Base-by-base conservation (phyloP, 345 rosid genomes). In the Gossypioides kirkii region DNA sequence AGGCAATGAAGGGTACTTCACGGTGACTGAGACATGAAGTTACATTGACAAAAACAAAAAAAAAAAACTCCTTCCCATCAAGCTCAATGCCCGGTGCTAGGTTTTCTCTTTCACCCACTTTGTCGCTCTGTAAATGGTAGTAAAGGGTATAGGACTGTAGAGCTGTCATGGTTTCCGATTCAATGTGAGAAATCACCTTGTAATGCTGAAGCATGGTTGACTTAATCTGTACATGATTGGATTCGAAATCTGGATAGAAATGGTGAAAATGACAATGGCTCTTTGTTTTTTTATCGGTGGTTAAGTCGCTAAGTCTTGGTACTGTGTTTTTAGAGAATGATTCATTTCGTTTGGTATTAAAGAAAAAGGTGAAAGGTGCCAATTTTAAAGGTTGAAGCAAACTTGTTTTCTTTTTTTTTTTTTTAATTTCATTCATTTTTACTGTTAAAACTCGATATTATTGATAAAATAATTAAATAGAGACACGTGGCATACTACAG, bases 1-100 rank as follows among this genome's bases (percentile, higher is more conserved):
- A 80, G 81, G 74, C 86, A 84, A 65, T 85, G 79, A 81, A 54
- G 46, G 58, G 23, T 10, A 67, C 55, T 6, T 73, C 10, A 25
- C 1, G 7, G 7, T 32, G 16, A 18, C 49, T 49, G 60, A 49
- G 20, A 47, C 20, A 18, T 10, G 74, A 59, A 60, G 36, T 14
- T 38, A 45, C 22, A 47, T 26, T 17, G 72, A 41, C 4, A 11
- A 61, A 17, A 13, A n/a, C 25, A 41, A 13, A n/a, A 26, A 13
- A n/a, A 45, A 41, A 13, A n/a, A 26, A 41, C 18, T 8, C 49
- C 10, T 36, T 8, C 3, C 6, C 32, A 10, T 12, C 6, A 69
- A 22, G 61, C 61, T 41, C 32, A 3, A 59, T 60, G n/a, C 7
- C 55, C 10, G n/a, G 41, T 59, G 9, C 76, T 28, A 56, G 28